Base-by-base conservation (phyloP, 345 rosid species). In the Arabidopsis suecica region DNA sequence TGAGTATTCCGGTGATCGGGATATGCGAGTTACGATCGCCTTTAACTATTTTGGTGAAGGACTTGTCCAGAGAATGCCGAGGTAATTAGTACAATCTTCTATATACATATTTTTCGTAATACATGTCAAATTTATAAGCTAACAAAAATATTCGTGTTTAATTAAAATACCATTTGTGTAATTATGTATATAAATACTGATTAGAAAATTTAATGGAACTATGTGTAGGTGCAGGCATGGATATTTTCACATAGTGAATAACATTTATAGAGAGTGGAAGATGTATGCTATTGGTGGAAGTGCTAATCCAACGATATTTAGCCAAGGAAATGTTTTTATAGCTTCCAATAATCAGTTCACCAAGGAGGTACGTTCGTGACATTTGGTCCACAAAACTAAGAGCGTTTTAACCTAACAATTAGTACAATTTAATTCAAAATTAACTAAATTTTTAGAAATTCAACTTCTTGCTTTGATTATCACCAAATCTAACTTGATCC, bases 271-370 rank as follows among this genome's bases (percentile, higher is more conserved):
- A 20, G 83, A 84, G 13, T 86, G 96, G 96, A 74, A 84, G 66
- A 86, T 81, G 88, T 88, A 87, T 78, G 90, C 88, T 14, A 85
- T 88, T 55, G 90, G 90, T 33, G 95, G 92, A 74, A 88, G 92
- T 72, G 92, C 95, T 11, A 82, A 82, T 72, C 95, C 92, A 16
- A 89, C 95, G 3, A 89, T 88, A 62, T 83, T 84, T 57, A 89
- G 95, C 56, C 89, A 88, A 74, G 92, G 90, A 54, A 89, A 88
- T 60, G 80, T 82, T 14, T 89, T 86, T 66, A 62, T 88, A 37
- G 92, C 95, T 69, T 73, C 89, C 6, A 32, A 88, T 51, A 73
- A 48, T 59, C 75, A 5, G 4, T 71, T 25, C 64, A 45, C 82
- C 42, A 89, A 89, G 66, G 90, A 89, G 88, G 94, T 82, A 81